Evolutionary conservation across 371 early-diverging fungal species (phyloP).

Genomic region (Aphelidium insulamus): DNA sequence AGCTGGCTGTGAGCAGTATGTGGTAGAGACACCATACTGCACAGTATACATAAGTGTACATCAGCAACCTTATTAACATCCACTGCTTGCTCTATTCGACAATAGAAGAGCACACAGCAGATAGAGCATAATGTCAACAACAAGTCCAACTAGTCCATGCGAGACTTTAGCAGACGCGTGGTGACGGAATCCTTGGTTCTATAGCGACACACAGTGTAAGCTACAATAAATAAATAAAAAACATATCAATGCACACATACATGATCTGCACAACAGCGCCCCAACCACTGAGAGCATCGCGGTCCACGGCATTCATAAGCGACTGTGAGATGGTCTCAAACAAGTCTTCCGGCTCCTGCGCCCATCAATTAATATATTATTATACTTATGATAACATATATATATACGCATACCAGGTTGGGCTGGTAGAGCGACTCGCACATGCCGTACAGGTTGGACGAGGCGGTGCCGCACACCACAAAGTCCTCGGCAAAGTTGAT

Average conservation of each 20-base stretch:
- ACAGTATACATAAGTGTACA: too few relatives aligned
- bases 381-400: neutral
- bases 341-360: constrained; percentile 82
- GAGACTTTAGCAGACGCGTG: constrained; percentile 58
- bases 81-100: too few relatives aligned
- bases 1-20: too few relatives aligned
- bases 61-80: too few relatives aligned
- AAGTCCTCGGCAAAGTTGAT: constrained; percentile 87
- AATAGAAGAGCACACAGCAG: too few relatives aligned
- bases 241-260: constrained; percentile 15
- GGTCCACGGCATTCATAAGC: constrained; percentile 89
- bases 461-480: constrained; percentile 88
- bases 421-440: constrained; percentile 97
- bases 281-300: constrained; percentile 97
- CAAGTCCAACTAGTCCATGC: constrained; percentile 75
- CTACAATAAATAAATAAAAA: neutral
- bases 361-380: neutral
- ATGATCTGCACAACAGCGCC: constrained; percentile 91
- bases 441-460: constrained; percentile 82
- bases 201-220: constrained; percentile 1
- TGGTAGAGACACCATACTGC: too few relatives aligned
- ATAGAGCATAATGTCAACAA: too few relatives aligned
- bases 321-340: constrained; percentile 95
- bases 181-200: constrained; percentile 66
- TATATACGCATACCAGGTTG: constrained; percentile 34